A percentile compares a stretch with the other conserved stretches of the same genome.
These are phyloP conservation scores for Ustilago lituana DNA, from an alignment of 1,284 basidiomycete genomes.

Conservation along the genomic window DNA sequence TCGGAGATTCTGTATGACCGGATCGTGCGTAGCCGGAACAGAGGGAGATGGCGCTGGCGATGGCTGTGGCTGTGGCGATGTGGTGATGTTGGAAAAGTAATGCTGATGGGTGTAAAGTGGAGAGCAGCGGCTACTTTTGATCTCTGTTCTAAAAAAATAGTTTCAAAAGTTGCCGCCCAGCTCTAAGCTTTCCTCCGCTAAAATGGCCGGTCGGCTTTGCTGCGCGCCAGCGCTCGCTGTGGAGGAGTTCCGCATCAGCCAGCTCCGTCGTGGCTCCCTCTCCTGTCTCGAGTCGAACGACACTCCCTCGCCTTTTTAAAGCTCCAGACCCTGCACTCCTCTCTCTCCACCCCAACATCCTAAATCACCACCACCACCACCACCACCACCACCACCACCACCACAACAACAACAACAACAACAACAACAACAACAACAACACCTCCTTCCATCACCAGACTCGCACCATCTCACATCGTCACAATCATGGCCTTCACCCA, in stretches of 20 bases:
- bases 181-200: conserved; percentile 1
- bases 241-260: neutral
- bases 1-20: too few species aligned
- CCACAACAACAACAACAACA: neutral
- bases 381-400: neutral
- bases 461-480: too few species aligned
- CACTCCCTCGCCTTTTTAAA: neutral
- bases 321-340: neutral
- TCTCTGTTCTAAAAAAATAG: too few species aligned
- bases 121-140: conserved; percentile 16
- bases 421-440: too few species aligned
- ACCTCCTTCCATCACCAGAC: too few species aligned
- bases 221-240: too few species aligned
- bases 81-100: too few species aligned
- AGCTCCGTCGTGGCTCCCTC: neutral
- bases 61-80: too few species aligned
- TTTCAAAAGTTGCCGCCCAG: conserved; percentile 12
- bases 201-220: neutral
- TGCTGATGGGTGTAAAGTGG: too few species aligned
- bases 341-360: conserved; percentile 3
- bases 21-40: too few species aligned
- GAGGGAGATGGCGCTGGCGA: too few species aligned
- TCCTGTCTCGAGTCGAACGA: conserved; percentile 8
- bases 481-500: conserved; percentile 21
- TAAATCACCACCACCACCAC: neutral